A percentile compares a stretch with the other conserved stretches of the same genome.
Evolutionary conservation across 2,329 filamentous ascomycete genomes (phyloP).

Genomic region (Sodiomyces alkalinus): DNA sequence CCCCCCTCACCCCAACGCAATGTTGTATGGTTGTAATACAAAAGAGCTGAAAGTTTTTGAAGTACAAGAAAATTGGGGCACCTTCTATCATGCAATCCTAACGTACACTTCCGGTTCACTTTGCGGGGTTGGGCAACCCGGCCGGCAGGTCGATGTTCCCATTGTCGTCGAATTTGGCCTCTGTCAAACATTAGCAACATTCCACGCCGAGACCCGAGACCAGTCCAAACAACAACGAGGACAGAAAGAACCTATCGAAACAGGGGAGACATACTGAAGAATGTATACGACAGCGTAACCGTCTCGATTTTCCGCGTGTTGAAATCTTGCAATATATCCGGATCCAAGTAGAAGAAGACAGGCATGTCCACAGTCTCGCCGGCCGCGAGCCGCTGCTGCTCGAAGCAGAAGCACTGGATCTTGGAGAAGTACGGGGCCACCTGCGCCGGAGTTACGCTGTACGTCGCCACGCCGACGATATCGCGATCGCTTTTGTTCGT

Average conservation of each 20-base stretch:
- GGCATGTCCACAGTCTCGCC: slow-evolving; percentile 99
- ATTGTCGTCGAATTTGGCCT: slow-evolving; percentile 31
- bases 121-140: too few relatives aligned
- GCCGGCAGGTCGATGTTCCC: too few relatives aligned
- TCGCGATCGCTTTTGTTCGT: slow-evolving; percentile 82
- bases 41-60: too few relatives aligned
- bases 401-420: slow-evolving; percentile 99
- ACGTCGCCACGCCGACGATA: slow-evolving; percentile 96
- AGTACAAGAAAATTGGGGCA: too few relatives aligned
- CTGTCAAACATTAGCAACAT: slow-evolving; percentile 11
- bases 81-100: too few relatives aligned
- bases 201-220: background rate
- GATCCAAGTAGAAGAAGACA: slow-evolving; percentile 98
- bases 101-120: too few relatives aligned
- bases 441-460: slow-evolving; percentile 90
- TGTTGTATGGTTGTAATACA: too few relatives aligned
- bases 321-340: slow-evolving; percentile 80
- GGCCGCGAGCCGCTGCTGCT: slow-evolving; percentile 85
- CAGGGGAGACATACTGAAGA: slow-evolving; percentile 66
- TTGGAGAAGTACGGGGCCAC: slow-evolving; percentile 98
- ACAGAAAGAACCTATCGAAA: background rate
- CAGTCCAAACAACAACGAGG: background rate
- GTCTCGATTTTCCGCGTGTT: slow-evolving; percentile 92
- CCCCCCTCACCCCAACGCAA: too few relatives aligned
- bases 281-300: slow-evolving; percentile 91